Evolutionary conservation across 768 basidiomycete species (phyloP), one percentile per base, ranked within the genome.

Genomic region (Hemileccinum rubropunctum): DNA sequence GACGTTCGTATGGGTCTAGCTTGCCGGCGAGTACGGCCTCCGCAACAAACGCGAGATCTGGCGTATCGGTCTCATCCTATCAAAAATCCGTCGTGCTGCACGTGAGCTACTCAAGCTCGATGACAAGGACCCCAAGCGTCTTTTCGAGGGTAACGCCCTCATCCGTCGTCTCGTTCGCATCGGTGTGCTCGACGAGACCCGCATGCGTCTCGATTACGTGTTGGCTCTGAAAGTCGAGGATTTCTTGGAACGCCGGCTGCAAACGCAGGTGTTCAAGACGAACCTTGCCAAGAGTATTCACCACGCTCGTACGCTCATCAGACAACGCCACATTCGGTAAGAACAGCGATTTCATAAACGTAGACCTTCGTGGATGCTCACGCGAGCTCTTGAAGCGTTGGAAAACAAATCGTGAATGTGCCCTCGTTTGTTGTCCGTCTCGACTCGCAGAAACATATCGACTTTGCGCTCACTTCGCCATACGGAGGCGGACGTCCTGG

Each of bases 151-250:
- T 71, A 97, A 97, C 73, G 93, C 93, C 65, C 83, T 95, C 66
- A 95, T 97, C 71, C 80, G 84, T 58, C 89, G 95, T 72, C 89
- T 99, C 61, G 95, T 99, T 51, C 94, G 97, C 65, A 98, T 99
- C 65, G 97, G 97, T 81, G 97, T 99, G 79, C 88, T 99, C 73
- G 97, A 98, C 71, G 97, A 99, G 80, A 75, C 82, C 58, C 88
- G 95, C 73, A 98, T 99, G 97, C 86, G 95, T 73, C 91, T 99
- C 75, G 97, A 99, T 88, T 99, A 99, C 86, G 97, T 98, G 79
- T 79, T 99, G 73, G 97, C 95, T 47, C 79, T 98, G 63, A 98
- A 98, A 80, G 85, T 98, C 63, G 97, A 99, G 74, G 97, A 99
- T 76, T 99, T 99, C 88, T 88, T 99, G 88, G 97, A 99, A 81